phyloP scores from a whole-genome alignment of 139 green algal species.

The Coccomyxa sp. region DNA sequence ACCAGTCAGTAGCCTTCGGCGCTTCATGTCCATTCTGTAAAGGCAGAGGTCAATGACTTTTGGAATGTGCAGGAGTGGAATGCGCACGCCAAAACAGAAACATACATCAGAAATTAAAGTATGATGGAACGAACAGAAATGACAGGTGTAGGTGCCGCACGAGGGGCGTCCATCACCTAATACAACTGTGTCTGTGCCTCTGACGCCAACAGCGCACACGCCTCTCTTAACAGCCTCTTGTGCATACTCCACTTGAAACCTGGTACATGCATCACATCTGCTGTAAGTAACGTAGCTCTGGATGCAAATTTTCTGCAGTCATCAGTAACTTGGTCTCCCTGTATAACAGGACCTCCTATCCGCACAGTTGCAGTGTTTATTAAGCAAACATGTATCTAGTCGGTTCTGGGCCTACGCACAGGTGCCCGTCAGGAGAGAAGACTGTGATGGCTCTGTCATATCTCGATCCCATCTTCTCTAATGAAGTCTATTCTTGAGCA shows the following conservation, averaged over 20 bases:
- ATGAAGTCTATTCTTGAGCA: not conserved
- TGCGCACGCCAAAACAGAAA: not conserved
- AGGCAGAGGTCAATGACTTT: not conserved
- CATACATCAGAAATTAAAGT: not conserved
- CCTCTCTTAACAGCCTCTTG: conserved; percentile 95
- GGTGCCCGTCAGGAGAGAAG: conserved; percentile 94
- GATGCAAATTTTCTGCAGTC: not conserved
- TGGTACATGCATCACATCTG: conserved; percentile 9
- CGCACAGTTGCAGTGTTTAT: not conserved
- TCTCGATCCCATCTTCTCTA: conserved; percentile 33
- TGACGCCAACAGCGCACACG: conserved; percentile 87
- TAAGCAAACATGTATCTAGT: too few species aligned
- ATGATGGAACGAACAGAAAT: not conserved
- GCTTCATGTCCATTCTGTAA: not conserved
- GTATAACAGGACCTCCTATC: not conserved
- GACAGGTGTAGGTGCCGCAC: not conserved
- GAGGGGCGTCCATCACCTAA: conserved; percentile 56
- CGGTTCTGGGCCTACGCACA: conserved; percentile 40
- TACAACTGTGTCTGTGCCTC: conserved; percentile 85
- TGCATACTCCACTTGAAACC: conserved; percentile 97
- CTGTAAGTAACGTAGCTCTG: not conserved
- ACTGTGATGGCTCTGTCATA: conserved; percentile 99
- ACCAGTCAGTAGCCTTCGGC: not conserved
- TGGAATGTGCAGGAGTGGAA: too few species aligned
- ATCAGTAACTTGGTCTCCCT: not conserved